Base-by-base conservation (phyloP, 148 eudicot species). In the Linanthus parryae region DNA sequence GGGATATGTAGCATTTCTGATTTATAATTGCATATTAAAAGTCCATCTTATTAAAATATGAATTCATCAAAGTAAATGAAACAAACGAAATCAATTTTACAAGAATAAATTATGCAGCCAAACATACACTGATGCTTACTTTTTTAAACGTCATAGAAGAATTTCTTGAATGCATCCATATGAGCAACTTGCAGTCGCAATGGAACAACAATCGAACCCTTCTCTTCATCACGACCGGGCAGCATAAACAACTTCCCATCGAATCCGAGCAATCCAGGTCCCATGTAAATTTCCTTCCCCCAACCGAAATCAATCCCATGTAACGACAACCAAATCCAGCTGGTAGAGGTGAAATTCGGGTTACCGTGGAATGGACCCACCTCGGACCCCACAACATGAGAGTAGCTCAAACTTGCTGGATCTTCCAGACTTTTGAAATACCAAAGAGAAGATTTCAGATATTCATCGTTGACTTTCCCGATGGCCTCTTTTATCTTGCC, bases 281-380 rank as follows among this genome's bases (percentile, higher is more conserved):
- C 79, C 79, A 74, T 74, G 31, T 70, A 71, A 5, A 74, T 19
- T 42, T 74, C 79, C 25, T 65, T 61, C 8, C 79, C 79, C 79
- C 75, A 74, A 10, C 72, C 75, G 46, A 70, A 70, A 40, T 70
- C 75, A 15, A 74, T 47, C 50, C 79, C 79, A 62, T 74, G 69
- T 17, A 70, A 65, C 0, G 79, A 75, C 8, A 74, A 46, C 4
- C 49, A 69, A 54, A 74, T 51, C 79, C 75, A 74, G 39, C 75
- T 74, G 28, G 70, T 66, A 9, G 69, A 75, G 41, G 67, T 64
- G 20, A 74, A 14, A 24, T 70, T 57, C 3, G 79, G 79, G 66
- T 57, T 64, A 13, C 68, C 69, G 49, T 58, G 48, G 45, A 48
- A 62, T 37, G 69, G 58, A 8, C 56, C 66, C 2, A 62, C 46